A percentile compares a stretch with the other conserved stretches of the same genome.
These are phyloP conservation scores for Ogataea henricii DNA, from an alignment of 805 yeast species.

Conservation along the genomic window DNA sequence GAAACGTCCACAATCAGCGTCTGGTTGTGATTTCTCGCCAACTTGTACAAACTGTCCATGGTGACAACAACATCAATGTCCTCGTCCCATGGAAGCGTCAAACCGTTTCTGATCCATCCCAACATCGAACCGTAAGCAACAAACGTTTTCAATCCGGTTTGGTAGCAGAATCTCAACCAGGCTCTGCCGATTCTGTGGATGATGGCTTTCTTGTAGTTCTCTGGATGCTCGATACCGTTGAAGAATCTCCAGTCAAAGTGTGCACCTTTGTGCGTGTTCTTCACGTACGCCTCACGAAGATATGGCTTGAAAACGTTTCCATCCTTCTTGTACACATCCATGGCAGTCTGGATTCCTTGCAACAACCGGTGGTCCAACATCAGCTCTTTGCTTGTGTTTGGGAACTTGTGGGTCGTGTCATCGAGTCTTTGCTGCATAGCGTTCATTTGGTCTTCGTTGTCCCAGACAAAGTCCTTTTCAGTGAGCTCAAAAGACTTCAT, in stretches of 20 bases:
- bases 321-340: conserved; percentile 15
- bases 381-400: conserved; percentile 6
- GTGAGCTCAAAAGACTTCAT: conserved; percentile 18
- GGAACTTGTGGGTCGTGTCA: background rate
- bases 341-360: conserved; percentile 19
- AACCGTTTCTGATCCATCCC: conserved; percentile 67
- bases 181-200: conserved; percentile 52
- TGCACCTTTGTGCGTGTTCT: conserved; percentile 25
- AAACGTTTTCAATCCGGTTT: conserved; percentile 55
- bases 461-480: conserved; percentile 30
- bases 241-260: conserved; percentile 61
- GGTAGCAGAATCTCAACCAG: conserved; percentile 50
- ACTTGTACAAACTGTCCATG: conserved; percentile 43
- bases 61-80: conserved; percentile 70
- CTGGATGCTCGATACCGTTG: conserved; percentile 46
- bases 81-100: conserved; percentile 65
- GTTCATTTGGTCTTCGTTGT: conserved; percentile 22
- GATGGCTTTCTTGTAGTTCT: conserved; percentile 38
- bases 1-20: conserved; percentile 47
- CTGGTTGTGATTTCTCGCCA: conserved; percentile 52
- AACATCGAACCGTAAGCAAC: conserved; percentile 66
- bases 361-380: conserved; percentile 25
- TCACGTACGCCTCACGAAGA: conserved; percentile 40
- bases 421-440: conserved; percentile 14
- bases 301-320: conserved; percentile 29